Percentiles rank a stretch among this genome's conserved stretches.
These are phyloP conservation scores for Epichloe coenophiala DNA, from an alignment of 2,329 filamentous ascomycete species.

Conservation along the genomic window DNA sequence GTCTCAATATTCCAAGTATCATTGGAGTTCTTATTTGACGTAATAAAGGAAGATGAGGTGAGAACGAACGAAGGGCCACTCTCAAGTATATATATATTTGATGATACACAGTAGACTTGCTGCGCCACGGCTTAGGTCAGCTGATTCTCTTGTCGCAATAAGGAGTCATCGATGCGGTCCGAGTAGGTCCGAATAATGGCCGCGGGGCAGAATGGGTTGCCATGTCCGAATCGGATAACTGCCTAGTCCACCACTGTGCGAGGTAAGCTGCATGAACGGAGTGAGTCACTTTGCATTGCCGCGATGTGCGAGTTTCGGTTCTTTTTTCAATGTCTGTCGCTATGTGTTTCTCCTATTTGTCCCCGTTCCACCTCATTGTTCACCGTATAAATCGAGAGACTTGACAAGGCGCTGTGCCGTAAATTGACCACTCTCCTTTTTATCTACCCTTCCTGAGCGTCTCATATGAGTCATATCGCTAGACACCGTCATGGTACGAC, in stretches of 20 bases:
- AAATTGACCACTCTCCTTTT: no score
- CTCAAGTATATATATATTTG: neutral
- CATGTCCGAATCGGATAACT: constrained; percentile 1
- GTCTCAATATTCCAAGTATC: constrained; percentile 14
- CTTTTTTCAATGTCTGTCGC: neutral
- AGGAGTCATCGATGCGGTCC: constrained; percentile 3
- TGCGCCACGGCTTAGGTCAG: no score
- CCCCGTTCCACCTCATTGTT: neutral
- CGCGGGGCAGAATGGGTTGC: neutral
- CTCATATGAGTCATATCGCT: no score
- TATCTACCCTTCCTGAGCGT: no score
- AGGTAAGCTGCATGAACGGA: neutral
- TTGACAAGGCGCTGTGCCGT: no score
- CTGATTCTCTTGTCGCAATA: neutral
- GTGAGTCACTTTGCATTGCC: neutral
- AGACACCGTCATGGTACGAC: no score
- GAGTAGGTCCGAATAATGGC: no score
- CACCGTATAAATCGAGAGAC: neutral
- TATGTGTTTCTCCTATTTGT: neutral
- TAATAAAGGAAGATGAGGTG: neutral
- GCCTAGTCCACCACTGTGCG: neutral
- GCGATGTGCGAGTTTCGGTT: no score
- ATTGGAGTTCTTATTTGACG: constrained; percentile 9
- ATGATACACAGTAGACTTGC: constrained; percentile 3
- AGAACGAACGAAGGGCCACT: no score